Percentiles rank a stretch among this genome's conserved stretches.
These are phyloP conservation scores for Anthostomella pinea DNA, from an alignment of 2,329 filamentous ascomycete genomes.

Conservation along the genomic window DNA sequence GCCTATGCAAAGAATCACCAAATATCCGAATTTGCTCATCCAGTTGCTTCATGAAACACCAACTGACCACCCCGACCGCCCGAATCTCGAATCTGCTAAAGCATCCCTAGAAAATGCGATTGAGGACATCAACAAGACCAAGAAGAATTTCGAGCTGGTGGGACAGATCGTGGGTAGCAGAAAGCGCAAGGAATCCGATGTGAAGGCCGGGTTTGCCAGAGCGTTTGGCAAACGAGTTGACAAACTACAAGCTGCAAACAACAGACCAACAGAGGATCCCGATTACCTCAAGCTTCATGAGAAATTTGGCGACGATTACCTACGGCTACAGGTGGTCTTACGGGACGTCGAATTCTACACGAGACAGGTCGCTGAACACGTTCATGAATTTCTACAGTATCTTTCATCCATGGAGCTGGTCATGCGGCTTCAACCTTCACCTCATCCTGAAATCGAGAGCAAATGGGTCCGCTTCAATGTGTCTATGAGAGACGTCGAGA, in stretches of 20 bases:
- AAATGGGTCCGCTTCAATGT: conserved; percentile 93
- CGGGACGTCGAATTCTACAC: conserved; percentile 93
- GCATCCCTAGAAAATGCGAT: conserved; percentile 62
- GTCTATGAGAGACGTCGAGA: conserved; percentile 81
- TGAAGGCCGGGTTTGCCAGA: conserved; percentile 79
- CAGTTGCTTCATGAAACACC: conserved; percentile 79
- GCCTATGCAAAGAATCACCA: conserved; percentile 89
- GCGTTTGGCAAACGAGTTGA: conserved; percentile 87
- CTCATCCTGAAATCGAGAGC: conserved; percentile 81
- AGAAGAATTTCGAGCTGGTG: conserved; percentile 90
- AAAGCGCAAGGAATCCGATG: conserved; percentile 85
- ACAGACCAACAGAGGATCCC: conserved; percentile 69
- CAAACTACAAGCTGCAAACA: conserved; percentile 67
- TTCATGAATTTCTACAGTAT: conserved; percentile 77
- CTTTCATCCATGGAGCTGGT: conserved; percentile 80
- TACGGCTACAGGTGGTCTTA: conserved; percentile 87
- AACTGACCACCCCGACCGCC: conserved; percentile 77
- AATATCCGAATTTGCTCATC: conserved; percentile 84
- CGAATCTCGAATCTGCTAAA: conserved; percentile 55
- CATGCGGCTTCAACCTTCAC: conserved; percentile 68
- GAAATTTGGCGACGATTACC: conserved; percentile 87
- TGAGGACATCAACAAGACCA: conserved; percentile 89
- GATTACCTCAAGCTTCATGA: conserved; percentile 79
- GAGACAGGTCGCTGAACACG: conserved; percentile 73
- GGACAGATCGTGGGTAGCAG: conserved; percentile 83